These are phyloP conservation scores for Zygosaccharomyces pseudobailii DNA, from an alignment of 1,139 yeast species.

Conservation along the genomic window DNA sequence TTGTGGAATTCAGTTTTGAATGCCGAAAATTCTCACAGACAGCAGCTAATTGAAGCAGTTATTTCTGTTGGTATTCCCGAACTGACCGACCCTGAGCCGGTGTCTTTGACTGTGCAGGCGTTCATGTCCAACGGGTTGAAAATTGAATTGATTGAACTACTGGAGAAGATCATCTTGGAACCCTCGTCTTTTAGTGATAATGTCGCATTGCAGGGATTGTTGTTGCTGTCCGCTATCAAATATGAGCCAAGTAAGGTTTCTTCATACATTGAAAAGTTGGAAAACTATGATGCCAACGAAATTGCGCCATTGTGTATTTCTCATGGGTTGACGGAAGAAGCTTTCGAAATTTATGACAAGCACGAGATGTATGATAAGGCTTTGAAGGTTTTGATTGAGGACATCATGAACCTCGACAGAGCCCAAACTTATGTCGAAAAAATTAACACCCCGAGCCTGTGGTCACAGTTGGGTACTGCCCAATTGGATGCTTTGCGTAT, in stretches of 20 bases:
- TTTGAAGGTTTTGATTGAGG: constrained; percentile 85
- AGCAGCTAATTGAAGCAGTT: constrained; percentile 88
- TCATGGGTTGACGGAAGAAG: constrained; percentile 86
- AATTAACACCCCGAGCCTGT: constrained; percentile 76
- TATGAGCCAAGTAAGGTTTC: constrained; percentile 86
- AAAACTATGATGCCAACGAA: constrained; percentile 87
- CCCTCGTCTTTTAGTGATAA: constrained; percentile 97
- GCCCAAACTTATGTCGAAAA: constrained; percentile 93
- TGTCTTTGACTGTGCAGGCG: constrained; percentile 92
- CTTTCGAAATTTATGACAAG: constrained; percentile 87
- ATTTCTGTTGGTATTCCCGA: constrained; percentile 97
- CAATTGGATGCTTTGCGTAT: constrained; percentile 92
- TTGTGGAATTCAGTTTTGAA: constrained; percentile 79
- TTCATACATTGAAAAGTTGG: constrained; percentile 81
- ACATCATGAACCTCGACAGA: constrained; percentile 88
- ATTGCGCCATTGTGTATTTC: constrained; percentile 91
- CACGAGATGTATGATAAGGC: constrained; percentile 77
- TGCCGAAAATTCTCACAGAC: constrained; percentile 77
- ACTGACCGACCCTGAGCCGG: constrained; percentile 90
- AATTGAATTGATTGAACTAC: constrained; percentile 83
- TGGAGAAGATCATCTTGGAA: constrained; percentile 92
- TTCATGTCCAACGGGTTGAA: constrained; percentile 96
- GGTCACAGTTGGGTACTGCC: constrained; percentile 96
- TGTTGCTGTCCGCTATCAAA: constrained; percentile 90
- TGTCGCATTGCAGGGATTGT: constrained; percentile 87